A percentile compares a stretch with the other conserved stretches of the same genome.
These are phyloP conservation scores for Drechslerella dactyloides DNA, from an alignment of 2,329 filamentous ascomycete species.

Conservation along the genomic window DNA sequence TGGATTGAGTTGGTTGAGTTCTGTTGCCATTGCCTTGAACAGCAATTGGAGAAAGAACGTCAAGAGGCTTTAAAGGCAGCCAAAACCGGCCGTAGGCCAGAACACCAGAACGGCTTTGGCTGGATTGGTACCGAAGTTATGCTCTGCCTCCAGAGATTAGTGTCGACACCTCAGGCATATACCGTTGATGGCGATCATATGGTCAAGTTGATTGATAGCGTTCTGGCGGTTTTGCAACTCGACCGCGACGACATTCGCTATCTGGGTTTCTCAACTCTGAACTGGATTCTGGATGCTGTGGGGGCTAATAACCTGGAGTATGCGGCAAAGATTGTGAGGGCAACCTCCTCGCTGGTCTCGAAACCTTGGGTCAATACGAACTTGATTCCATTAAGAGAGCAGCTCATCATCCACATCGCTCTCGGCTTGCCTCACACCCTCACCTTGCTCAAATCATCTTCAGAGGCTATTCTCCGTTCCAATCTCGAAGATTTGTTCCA, in stretches of 20 bases:
- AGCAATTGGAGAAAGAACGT: constrained; percentile 22
- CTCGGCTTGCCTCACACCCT: constrained; percentile 68
- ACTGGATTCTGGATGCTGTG: constrained; percentile 70
- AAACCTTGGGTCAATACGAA: constrained; percentile 77
- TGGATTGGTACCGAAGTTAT: constrained; percentile 64
- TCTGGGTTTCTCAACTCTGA: constrained; percentile 76
- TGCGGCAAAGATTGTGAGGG: constrained; percentile 66
- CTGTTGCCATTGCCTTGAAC: constrained; percentile 60
- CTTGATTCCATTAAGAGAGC: constrained; percentile 63
- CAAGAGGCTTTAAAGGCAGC: constrained; percentile 38
- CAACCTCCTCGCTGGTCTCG: constrained; percentile 73
- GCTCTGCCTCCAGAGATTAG: constrained; percentile 70
- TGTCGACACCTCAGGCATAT: constrained; percentile 72
- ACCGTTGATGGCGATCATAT: constrained; percentile 60
- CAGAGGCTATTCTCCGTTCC: constrained; percentile 57
- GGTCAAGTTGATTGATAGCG: constrained; percentile 64
- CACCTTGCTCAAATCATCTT: constrained; percentile 61
- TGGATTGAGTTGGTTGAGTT: constrained; percentile 77
- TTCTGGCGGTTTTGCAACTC: constrained; percentile 61
- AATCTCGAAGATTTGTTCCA: constrained; percentile 71
- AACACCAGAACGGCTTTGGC: constrained; percentile 57
- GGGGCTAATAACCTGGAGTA: constrained; percentile 72
- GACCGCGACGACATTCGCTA: constrained; percentile 69
- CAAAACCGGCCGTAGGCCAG: neutral
- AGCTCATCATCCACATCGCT: constrained; percentile 69